Evolutionary conservation across 2,329 filamentous ascomycete genomes (phyloP), one percentile per base, ranked within the genome.

Genomic region (Penicillium italicum): DNA sequence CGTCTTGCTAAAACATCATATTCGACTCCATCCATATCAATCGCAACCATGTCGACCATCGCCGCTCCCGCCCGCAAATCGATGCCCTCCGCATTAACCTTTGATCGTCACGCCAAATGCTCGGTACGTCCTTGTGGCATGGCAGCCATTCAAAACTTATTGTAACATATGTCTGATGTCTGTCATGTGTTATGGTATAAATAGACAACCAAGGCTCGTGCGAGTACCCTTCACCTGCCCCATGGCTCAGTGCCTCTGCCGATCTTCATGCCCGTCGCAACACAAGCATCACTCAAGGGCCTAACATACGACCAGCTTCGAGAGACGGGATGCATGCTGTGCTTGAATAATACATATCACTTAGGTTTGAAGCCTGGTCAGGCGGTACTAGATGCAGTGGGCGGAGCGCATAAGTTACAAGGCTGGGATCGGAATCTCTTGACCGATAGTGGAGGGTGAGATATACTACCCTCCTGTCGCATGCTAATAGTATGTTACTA

Each of bases 201-300:
- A 54, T 53, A 97, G 93, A 95, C 91, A 46, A 97, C 93, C 11
- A 91, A 93, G 80, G 94, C 94, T 26, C 89, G 94, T 64, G 94
- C 94, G 47, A 94, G 94, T 50, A 86, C 85, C 56, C 81, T 99
- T 51, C 88, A 87, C 45, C 85, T 99, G 26, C 93, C 94, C 48
- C 95, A 99, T 84, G 94, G 94, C 55, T 82, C 88, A 1, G 92
- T 99, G 26, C 85, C 89, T 66, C 83, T 97, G 30, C 94, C 95
- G 8, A 86, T 97, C 56, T 99, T 99, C 75, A 99, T 99, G 94
- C 94, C 94, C 16, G 94, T 99, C 41, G 94, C 94, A 30, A 99
- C 94, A 0, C 94, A 99, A 75, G 94, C 90, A 1, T 96, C 93
- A 0, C 81, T 99, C 37, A 99, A 99, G 72, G 94, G 94, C 41